A percentile compares a stretch with the other conserved stretches of the same genome.
These are phyloP conservation scores for Veloporphyrellus conicus DNA, from an alignment of 1,284 basidiomycete genomes.

Conservation along the genomic window DNA sequence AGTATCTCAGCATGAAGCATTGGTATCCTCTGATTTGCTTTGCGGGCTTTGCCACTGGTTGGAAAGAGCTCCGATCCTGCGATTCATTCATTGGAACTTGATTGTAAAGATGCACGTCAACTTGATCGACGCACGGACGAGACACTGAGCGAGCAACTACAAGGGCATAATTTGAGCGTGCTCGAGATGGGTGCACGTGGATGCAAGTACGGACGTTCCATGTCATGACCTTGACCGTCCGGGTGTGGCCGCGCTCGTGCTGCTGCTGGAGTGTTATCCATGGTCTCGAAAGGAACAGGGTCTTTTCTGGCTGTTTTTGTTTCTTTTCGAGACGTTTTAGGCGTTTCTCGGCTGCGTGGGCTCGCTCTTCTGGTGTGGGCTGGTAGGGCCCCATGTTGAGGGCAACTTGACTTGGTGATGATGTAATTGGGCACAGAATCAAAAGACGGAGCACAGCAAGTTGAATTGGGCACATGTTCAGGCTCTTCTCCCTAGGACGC, in stretches of 20 bases:
- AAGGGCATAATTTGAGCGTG: constrained; percentile 15
- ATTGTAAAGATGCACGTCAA: neutral
- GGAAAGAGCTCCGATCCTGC: constrained; percentile 83
- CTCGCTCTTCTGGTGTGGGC: constrained; percentile 54
- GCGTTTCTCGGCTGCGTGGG: constrained; percentile 45
- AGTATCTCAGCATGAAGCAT: constrained; percentile 75
- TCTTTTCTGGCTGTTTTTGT: constrained; percentile 4
- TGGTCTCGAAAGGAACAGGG: constrained; percentile 42
- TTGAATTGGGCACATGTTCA: constrained; percentile 17
- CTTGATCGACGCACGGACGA: constrained; percentile 68
- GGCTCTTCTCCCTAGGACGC: constrained; percentile 34
- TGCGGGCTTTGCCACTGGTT: constrained; percentile 70
- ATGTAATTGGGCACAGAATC: constrained; percentile 20
- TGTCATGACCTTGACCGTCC: constrained; percentile 55
- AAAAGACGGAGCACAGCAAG: neutral
- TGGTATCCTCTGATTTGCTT: constrained; percentile 63
- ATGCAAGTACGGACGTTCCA: constrained; percentile 65
- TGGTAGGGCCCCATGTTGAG: constrained; percentile 14
- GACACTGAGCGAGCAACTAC: constrained; percentile 71
- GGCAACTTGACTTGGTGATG: constrained; percentile 9
- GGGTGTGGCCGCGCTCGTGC: constrained; percentile 6
- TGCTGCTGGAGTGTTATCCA: constrained; percentile 45
- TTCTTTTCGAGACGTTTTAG: constrained; percentile 47
- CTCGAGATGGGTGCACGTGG: neutral
- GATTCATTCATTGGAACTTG: neutral